Evolutionary conservation across 768 basidiomycete species (phyloP).

Genomic region (Mrakia blollopis): DNA sequence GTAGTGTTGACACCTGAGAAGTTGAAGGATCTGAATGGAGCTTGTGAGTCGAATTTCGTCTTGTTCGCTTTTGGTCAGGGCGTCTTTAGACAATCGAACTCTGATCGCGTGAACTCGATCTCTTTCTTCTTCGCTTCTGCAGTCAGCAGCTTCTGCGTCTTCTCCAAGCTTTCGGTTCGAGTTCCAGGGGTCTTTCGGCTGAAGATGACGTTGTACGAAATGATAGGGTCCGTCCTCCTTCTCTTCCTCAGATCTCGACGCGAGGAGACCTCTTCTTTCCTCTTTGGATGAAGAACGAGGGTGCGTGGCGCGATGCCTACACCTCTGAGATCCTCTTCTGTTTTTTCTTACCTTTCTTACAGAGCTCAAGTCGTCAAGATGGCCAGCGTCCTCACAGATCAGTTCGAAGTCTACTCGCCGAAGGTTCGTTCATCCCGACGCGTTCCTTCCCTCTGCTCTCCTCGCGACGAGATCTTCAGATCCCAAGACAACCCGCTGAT

Average conservation of each 20-base stretch:
- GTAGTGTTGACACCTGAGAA: constrained; percentile 43
- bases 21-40: constrained; percentile 40
- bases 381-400: constrained; percentile 38
- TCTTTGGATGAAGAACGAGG: neutral
- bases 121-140: neutral
- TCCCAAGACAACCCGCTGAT: neutral
- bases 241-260: neutral
- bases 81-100: too few species aligned
- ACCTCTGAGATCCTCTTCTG: neutral
- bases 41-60: constrained; percentile 6
- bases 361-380: constrained; percentile 34
- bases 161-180: constrained; percentile 43
- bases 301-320: neutral
- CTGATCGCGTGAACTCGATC: neutral
- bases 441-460: neutral
- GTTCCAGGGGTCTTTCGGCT: constrained; percentile 43
- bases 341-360: neutral
- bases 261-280: neutral
- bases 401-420: constrained; percentile 46
- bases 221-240: constrained; percentile 39
- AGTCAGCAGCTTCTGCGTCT: constrained; percentile 42
- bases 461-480: neutral
- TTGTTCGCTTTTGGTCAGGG: neutral
- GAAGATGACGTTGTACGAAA: constrained; percentile 42
- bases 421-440: constrained; percentile 34